These are phyloP conservation scores for Globisporangium iwayamae DNA, from an alignment of 352 stramenopile genomes.

Conservation along the genomic window DNA sequence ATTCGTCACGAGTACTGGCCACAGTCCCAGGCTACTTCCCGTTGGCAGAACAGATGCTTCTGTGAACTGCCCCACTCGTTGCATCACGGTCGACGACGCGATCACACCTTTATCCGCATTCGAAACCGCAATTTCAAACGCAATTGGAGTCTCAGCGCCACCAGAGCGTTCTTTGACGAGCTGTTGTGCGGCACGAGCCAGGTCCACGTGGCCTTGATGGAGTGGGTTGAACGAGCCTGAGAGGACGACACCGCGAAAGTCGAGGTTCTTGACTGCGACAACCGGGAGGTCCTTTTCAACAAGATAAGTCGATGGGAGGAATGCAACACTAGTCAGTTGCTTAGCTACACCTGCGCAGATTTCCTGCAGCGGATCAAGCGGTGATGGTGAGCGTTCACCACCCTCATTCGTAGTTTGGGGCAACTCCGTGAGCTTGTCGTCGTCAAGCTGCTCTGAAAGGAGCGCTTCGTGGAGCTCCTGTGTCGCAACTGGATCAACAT, in stretches of 20 bases:
- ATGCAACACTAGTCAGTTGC: slow-evolving; percentile 40
- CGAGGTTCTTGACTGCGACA: slow-evolving; percentile 29
- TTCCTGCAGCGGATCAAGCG: slow-evolving; percentile 22
- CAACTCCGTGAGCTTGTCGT: slow-evolving; percentile 26
- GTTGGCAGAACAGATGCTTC: neutral
- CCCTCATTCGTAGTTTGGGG: neutral
- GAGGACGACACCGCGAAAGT: slow-evolving; percentile 60
- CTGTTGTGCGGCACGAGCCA: slow-evolving; percentile 45
- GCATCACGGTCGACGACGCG: slow-evolving; percentile 28
- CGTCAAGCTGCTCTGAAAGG: slow-evolving; percentile 23
- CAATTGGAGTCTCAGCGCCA: slow-evolving; percentile 34
- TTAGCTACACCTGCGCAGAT: slow-evolving; percentile 17
- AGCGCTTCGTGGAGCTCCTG: slow-evolving; percentile 30
- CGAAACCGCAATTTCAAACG: slow-evolving; percentile 70
- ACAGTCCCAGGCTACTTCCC: slow-evolving; percentile 22
- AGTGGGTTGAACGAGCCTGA: slow-evolving; percentile 84
- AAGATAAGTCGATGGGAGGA: slow-evolving; percentile 27
- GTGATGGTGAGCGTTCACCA: neutral
- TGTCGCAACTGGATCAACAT: slow-evolving; percentile 30
- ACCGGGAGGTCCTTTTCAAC: neutral
- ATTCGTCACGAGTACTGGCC: slow-evolving; percentile 78
- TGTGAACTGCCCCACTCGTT: slow-evolving; percentile 59
- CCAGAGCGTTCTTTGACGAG: slow-evolving; percentile 30
- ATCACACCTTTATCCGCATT: slow-evolving; percentile 84
- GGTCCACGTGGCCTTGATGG: slow-evolving; percentile 65